Base-by-base conservation (phyloP, 2,329 filamentous ascomycete genomes). In the Fusarium albidum region DNA sequence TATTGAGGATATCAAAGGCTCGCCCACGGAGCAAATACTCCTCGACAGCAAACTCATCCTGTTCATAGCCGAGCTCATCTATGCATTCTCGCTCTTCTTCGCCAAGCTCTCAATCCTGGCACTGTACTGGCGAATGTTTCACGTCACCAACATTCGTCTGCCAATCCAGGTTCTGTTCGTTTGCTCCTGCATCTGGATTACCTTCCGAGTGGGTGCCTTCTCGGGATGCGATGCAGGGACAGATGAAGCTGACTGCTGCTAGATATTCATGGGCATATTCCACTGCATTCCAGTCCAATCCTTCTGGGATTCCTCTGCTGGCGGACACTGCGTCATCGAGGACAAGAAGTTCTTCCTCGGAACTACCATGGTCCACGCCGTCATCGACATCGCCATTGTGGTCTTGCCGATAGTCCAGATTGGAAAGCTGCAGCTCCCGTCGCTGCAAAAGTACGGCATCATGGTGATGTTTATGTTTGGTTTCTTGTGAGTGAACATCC, bases 301-400 rank as follows among this genome's bases (percentile, higher is more conserved):
- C 0, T 65, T 65, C 14, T 65, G 63, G 63, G 55, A 65, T 6
- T 41, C 42, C n/a, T n/a, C n/a, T n/a, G n/a, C n/a, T n/a, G n/a
- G n/a, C n/a, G n/a, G n/a, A n/a, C n/a, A n/a, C n/a, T 65, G 63
- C 3, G 41, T 44, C 1, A 64, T 65, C 14, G 52, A 72, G 33
- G 68, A 68, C n/a, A 59, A 60, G 4, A 69, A 65, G 27, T 73
- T 71, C 58, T 71, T 72, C 51, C 68, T 72, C 32, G 70, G 70
- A 9, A 71, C 69, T 0, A 63, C 69, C 5, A 25, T 71, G 3
- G 59, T 63, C 0, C 72, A 74, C 29, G 52, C 70, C 3, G 15
- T 69, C 2, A 59, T 74, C 11, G 72, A 74, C 6, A 32, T 73
- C 3, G 53, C 45, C 10, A 71, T 74, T 11, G 42, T 74, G 5